Percentiles rank a stretch among this genome's conserved stretches.
Conservation (phyloP, 2,329 filamentous ascomycete species). For the Alternaria sp. region DNA sequence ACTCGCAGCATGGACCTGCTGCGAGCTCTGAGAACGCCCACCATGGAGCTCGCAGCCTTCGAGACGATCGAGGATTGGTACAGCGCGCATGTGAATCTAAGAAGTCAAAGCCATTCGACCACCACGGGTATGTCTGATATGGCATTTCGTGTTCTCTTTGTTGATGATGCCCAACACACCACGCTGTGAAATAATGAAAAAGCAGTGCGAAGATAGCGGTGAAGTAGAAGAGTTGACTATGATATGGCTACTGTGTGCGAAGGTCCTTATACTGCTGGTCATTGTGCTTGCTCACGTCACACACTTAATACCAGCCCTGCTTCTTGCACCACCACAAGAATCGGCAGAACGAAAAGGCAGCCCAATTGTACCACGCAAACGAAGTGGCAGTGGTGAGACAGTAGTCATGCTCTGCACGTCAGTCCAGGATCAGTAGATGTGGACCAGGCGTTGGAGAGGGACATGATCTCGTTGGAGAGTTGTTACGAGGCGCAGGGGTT, state of each 20-base stretch:
- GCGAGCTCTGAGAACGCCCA: slow-evolving; percentile 12
- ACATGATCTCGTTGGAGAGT: slow-evolving; percentile 1
- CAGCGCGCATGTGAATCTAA: slow-evolving; percentile 5
- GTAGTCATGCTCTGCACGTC: slow-evolving; percentile 11
- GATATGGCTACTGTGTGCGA: not conserved
- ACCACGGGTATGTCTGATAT: slow-evolving; percentile 9
- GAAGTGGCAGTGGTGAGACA: slow-evolving; percentile 15
- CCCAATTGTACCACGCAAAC: slow-evolving; percentile 20
- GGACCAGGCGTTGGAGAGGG: not conserved
- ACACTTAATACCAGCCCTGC: slow-evolving; percentile 2
- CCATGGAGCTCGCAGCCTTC: slow-evolving; percentile 3
- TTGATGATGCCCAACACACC: not conserved
- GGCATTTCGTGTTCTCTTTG: slow-evolving; percentile 4
- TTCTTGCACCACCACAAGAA: slow-evolving; percentile 9
- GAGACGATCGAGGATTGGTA: slow-evolving; percentile 2
- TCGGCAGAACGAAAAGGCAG: not conserved
- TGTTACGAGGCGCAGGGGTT: not conserved
- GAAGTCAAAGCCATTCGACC: slow-evolving; percentile 1
- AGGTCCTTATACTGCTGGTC: slow-evolving; percentile 2
- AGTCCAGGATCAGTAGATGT: slow-evolving; percentile 1
- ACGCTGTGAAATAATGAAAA: not conserved
- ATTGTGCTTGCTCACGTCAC: not conserved
- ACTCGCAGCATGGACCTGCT: slow-evolving; percentile 17
- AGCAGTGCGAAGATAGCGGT: not conserved
- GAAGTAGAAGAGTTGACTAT: not conserved